Evolutionary conservation across 768 basidiomycete species (phyloP).

Genomic region (Leucocoprinus birnbaumii): DNA sequence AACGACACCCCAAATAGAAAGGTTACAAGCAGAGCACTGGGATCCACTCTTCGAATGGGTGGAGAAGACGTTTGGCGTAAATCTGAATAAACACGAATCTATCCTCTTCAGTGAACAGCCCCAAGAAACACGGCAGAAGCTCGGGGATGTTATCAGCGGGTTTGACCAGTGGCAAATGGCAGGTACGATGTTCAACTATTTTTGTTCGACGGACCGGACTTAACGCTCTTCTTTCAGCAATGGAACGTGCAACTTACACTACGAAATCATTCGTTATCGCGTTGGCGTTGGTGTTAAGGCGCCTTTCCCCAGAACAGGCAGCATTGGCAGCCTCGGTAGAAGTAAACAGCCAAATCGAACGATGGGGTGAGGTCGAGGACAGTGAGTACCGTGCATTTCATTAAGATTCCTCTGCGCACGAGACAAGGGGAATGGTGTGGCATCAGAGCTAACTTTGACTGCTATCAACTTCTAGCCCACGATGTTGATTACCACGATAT

Average conservation of each 20-base stretch:
- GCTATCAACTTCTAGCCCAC: conserved; percentile 60
- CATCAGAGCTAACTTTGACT: conserved; percentile 10
- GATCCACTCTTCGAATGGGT: conserved; percentile 84
- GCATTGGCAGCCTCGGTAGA: conserved; percentile 86
- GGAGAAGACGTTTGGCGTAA: conserved; percentile 57
- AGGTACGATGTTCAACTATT: conserved; percentile 47
- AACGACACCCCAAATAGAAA: conserved; percentile 65
- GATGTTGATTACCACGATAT: conserved; percentile 98
- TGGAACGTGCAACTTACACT: conserved; percentile 87
- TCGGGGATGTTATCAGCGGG: conserved; percentile 52
- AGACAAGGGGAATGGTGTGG: not conserved
- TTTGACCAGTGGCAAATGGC: conserved; percentile 89
- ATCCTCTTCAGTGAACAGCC: conserved; percentile 72
- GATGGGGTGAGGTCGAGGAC: conserved; percentile 99
- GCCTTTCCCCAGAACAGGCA: conserved; percentile 79
- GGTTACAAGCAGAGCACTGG: conserved; percentile 84
- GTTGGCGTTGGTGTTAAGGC: conserved; percentile 77
- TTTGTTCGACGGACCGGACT: not conserved
- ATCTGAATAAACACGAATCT: conserved; percentile 69
- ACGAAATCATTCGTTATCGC: conserved; percentile 91
- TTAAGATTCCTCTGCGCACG: conserved; percentile 6
- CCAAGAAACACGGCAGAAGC: conserved; percentile 56
- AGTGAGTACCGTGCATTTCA: conserved; percentile 56
- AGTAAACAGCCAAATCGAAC: conserved; percentile 91
- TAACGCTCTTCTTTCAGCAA: conserved; percentile 43